Base-by-base conservation (phyloP, 2,329 filamentous ascomycete species). In the Pseudogymnoascus destructans region DNA sequence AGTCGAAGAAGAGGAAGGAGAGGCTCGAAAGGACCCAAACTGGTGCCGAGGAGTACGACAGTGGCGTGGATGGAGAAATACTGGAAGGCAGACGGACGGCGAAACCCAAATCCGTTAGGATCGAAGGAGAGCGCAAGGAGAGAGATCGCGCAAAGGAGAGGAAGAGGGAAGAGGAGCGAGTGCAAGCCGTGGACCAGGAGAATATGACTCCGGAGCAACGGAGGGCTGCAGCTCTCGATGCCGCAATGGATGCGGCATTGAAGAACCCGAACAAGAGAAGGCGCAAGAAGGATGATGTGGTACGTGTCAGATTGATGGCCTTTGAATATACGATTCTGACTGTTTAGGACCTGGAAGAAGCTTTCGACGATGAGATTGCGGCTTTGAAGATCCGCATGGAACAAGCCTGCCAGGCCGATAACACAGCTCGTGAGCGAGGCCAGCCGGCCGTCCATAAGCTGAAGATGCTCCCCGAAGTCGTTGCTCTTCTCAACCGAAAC, bases 391-490 rank as follows among this genome's bases (percentile, higher is more conserved):
- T 87, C 58, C 83, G 84, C 59, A 98, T 98, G 91, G 90, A 93
- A 64, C 79, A 84, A 64, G 93, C 93, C 13, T 95, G 92, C 61
- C 82, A 91, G 71, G 81, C 84, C 35, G 93, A 98, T 71, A 91
- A 92, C 65, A 76, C 84, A 58, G 89, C 89, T 36, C 90, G 93
- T 65, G 80, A 86, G 63, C 79, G 84, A 56, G 85, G 86, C 63
- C 79, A 89, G 67, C 89, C 92, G 0, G 93, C 93, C 27, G 82
- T 90, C 60, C 86, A 95, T 74, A 98, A 98, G 75, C 81, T 98
- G 49, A 90, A 91, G 73, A 85, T 98, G 64, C 82, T 98, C 13
- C 91, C 92, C 1, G 86, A 95, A 70, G 93, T 98, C 11, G 85
- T 91, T 52, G 83, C 84, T 42, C 78, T 97, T 17, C 79, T 98